Evolutionary conservation across 768 basidiomycete genomes (phyloP), one percentile per base, ranked within the genome.

Genomic region (Lentinus tigrinus): DNA sequence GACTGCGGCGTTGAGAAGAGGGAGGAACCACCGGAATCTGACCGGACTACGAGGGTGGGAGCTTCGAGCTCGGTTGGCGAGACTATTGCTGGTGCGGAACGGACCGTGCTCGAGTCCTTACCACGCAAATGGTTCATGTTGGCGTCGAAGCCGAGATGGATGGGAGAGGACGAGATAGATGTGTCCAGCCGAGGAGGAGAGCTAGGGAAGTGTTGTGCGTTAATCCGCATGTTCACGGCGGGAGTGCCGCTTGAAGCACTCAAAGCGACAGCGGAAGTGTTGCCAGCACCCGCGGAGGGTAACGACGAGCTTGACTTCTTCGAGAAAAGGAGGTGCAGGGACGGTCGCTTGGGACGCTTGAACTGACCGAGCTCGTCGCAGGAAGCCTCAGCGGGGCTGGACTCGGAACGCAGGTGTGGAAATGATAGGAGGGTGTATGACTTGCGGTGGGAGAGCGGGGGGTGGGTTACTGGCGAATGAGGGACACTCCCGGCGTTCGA

Each of bases 321-420:
- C 31, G 85, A 77, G 69, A 91, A 87, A 19, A 90, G 75, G 17
- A 89, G 73, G 49, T 84, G 83, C 56, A 90, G 71, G 3, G 89
- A 90, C 0, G 90, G 87, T 50, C 85, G 87, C 72, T 87, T 89
- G 57, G 78, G 68, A 56, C 74, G 76, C 53, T 69, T 70, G 24
- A 72, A 19, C 0, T 17, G 34, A 14, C 42, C 11, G n/a, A 17
- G 40, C 17, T 31, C 49, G 21, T 62, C 54, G 40, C 43, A 26
- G 8, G 11, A n/a, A 13, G 48, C 42, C 14, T 43, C 52, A 2
- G 47, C 54, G 3, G 56, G 56, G 14, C 47, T 55, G 11, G 61
- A 57, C 48, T 59, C 66, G 60, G 44, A 74, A 61, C 63, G 73
- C 65, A 56, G 69, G 66, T 58, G 73, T 36, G 61, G 70, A 69